phyloP scores from a whole-genome alignment of 352 stramenopile genomes.

The Plasmopara viticola region DNA sequence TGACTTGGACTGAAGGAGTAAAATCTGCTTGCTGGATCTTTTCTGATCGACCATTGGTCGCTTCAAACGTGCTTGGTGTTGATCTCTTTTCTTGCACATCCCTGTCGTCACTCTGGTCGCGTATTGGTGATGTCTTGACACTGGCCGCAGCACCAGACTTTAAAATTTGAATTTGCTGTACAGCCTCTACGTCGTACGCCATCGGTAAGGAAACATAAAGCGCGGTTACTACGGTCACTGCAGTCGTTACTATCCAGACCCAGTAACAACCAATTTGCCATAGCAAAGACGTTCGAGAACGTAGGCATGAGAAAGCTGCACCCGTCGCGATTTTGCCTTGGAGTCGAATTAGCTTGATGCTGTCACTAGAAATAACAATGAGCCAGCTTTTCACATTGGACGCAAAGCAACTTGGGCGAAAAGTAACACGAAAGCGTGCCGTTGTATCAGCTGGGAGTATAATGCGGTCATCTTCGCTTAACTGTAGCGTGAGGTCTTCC shows the following conservation, averaged over 20 bases:
- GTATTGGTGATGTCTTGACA: not conserved
- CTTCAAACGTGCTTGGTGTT: not conserved
- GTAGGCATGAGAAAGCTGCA: conserved; percentile 27
- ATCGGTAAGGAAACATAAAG: conserved; percentile 7
- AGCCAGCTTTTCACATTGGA: conserved; percentile 17
- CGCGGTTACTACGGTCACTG: conserved; percentile 7
- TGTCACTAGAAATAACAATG: conserved; percentile 27
- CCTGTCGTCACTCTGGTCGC: not conserved
- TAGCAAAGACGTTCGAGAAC: conserved; percentile 11
- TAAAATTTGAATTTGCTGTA: not conserved
- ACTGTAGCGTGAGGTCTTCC: not conserved
- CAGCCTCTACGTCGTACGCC: conserved; percentile 2
- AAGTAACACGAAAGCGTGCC: conserved; percentile 16
- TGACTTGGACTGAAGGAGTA: conserved; percentile 11
- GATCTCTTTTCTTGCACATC: not conserved
- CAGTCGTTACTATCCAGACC: conserved; percentile 15
- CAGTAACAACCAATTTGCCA: conserved; percentile 5
- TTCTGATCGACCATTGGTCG: conserved; percentile 7
- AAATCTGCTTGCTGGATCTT: conserved; percentile 21
- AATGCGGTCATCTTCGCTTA: conserved; percentile 2
- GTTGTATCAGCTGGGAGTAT: conserved; percentile 12
- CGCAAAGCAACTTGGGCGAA: conserved; percentile 24
- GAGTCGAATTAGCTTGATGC: conserved; percentile 20
- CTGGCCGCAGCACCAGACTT: conserved; percentile 1
- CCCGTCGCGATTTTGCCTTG: conserved; percentile 20